These are phyloP conservation scores for Porphyrellus sp. DNA, from an alignment of 1,284 basidiomycete species.

Conservation along the genomic window DNA sequence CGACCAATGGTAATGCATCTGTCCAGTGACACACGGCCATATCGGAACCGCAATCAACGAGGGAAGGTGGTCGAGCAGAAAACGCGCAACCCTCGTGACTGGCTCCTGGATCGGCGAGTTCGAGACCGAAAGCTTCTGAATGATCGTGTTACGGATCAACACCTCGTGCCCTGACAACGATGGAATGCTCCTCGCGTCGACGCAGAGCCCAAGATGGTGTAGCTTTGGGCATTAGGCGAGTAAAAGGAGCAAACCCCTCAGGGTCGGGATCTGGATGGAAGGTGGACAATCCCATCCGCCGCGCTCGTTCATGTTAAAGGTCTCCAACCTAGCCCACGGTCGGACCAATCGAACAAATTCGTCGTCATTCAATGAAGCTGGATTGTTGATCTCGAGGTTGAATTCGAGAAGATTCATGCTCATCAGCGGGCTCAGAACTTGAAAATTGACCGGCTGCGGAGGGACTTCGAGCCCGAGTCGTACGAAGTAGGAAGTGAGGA, in stretches of 20 bases:
- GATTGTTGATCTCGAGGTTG: background rate
- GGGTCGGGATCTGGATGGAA: background rate
- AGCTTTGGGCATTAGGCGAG: slow-evolving; percentile 15
- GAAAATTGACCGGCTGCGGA: background rate
- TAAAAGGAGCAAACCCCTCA: slow-evolving; percentile 8
- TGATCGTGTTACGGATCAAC: slow-evolving; percentile 1
- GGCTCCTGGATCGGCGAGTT: background rate
- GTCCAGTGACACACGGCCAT: too few relatives aligned
- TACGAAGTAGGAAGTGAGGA: background rate
- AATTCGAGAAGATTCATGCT: background rate
- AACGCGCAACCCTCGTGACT: background rate
- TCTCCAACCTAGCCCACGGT: slow-evolving; percentile 15
- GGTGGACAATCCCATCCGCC: background rate
- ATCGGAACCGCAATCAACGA: background rate
- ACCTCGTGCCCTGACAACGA: slow-evolving; percentile 5
- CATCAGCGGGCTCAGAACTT: background rate
- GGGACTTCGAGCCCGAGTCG: background rate
- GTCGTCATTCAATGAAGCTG: slow-evolving; percentile 14
- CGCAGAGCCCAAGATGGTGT: background rate
- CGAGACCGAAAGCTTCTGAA: background rate
- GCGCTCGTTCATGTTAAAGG: background rate
- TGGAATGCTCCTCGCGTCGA: background rate
- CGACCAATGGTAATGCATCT: too few relatives aligned
- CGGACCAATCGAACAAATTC: slow-evolving; percentile 9
- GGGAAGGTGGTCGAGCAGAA: slow-evolving; percentile 2